phyloP scores from a whole-genome alignment of 495 filamentous ascomycete species.

The Venustampulla echinocandica region DNA sequence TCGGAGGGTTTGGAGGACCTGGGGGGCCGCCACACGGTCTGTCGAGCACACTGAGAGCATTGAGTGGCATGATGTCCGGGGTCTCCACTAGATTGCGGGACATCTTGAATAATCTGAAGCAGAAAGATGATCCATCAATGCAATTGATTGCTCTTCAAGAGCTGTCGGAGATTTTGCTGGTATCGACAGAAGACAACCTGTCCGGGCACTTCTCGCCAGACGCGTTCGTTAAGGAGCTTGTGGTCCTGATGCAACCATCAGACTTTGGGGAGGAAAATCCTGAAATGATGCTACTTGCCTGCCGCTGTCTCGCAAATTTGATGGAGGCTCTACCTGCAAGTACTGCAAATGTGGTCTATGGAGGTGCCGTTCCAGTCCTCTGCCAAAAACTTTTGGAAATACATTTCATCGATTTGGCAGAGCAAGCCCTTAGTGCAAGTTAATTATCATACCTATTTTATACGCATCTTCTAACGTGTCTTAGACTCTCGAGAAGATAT shows the following conservation, averaged over 20 bases:
- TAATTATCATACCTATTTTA: not conserved
- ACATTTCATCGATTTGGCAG: slow-evolving; percentile 91
- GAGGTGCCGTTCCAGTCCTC: slow-evolving; percentile 85
- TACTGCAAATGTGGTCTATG: slow-evolving; percentile 91
- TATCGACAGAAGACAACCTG: slow-evolving; percentile 94
- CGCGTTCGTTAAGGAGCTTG: slow-evolving; percentile 89
- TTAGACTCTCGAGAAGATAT: slow-evolving; percentile 92
- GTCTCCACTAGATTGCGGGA: slow-evolving; percentile 72
- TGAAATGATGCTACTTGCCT: slow-evolving; percentile 96
- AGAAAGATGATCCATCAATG: slow-evolving; percentile 79
- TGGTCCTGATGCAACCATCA: slow-evolving; percentile 84
- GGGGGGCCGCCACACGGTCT: slow-evolving; percentile 56
- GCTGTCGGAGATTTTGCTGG: slow-evolving; percentile 82
- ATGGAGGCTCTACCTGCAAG: slow-evolving; percentile 96
- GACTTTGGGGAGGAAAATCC: slow-evolving; percentile 81
- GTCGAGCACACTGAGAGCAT: slow-evolving; percentile 73
- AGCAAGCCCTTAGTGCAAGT: slow-evolving; percentile 85
- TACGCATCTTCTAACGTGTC: slow-evolving; percentile 13
- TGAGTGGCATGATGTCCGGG: slow-evolving; percentile 86
- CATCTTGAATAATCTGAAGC: slow-evolving; percentile 72
- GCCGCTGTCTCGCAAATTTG: slow-evolving; percentile 89
- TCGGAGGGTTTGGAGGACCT: slow-evolving; percentile 60
- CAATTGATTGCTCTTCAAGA: slow-evolving; percentile 92
- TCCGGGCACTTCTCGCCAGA: slow-evolving; percentile 94
- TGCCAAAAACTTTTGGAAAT: slow-evolving; percentile 93